Base-by-base conservation (phyloP, 352 stramenopile genomes). In the Pythium sp. region DNA sequence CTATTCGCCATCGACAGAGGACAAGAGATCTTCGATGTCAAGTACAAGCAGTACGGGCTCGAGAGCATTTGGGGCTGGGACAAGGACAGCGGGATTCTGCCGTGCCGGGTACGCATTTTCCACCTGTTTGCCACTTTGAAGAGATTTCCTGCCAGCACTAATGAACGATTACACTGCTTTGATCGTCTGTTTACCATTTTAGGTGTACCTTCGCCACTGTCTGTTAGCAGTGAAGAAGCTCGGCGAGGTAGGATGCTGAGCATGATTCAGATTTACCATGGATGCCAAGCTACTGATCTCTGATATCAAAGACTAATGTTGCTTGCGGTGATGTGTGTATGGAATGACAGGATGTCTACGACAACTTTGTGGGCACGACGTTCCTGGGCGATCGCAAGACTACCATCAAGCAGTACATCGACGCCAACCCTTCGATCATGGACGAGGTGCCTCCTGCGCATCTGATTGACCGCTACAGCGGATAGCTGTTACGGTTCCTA, bases 161-260 rank as follows among this genome's bases (percentile, higher is more conserved):
- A n/a, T 22, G 28, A 24, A 32, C 28, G 28, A 32, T 32, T 32
- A 14, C 24, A 8, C 24, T 59, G 38, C 30, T 75, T 6, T 12
- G 68, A 28, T 38, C 22, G 38, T 18, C 22, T 30, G 5, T 1
- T 0, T 47, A 47, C 41, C 41, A 18, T 47, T 18, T 24, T 53
- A 91, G 74, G 86, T 96, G 36, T 98, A 98, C 68, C 79, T 98
- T n/a, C 89, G 94, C 54, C 94, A 98, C 77, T 98, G 94, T 63
- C 74, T 98, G 46, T 76, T 98, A 34, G 88, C 92, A 15, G 92
- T 93, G 24, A 77, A 88, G 78, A 95, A 92, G 55, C 73, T 92
- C 26, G 82, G 84, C 28, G 69, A 89, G 69, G 79, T 87, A 53
- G 5, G 71, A 5, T 24, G 15, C 3, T 38, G 14, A 59, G 22